Evolutionary conservation across 192 early-diverging fungal species (phyloP).

Genomic region (Coemansia sp.): DNA sequence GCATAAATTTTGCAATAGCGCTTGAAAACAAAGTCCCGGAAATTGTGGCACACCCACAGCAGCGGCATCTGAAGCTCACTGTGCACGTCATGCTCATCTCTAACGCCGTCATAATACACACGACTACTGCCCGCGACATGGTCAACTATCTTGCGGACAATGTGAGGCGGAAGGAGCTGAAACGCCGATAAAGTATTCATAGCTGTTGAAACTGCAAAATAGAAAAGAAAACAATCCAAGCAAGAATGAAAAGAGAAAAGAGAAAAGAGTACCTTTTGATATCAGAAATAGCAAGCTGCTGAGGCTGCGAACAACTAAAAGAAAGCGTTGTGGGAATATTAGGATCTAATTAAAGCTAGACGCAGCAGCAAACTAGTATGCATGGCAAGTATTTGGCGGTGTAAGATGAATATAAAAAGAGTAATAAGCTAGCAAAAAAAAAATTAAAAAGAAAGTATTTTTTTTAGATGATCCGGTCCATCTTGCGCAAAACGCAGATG

Average conservation of each 20-base stretch:
- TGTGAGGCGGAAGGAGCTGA: not conserved
- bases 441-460: not conserved
- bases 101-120: not conserved
- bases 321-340: too few species aligned
- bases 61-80: not conserved
- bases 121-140: conserved; percentile 1
- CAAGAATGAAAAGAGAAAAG: not conserved
- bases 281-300: too few species aligned
- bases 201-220: not conserved
- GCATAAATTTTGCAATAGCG: not conserved
- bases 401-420: not conserved
- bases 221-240: not conserved
- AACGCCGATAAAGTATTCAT: not conserved
- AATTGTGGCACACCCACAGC: not conserved
- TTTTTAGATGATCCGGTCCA: conserved; percentile 78
- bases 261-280: not conserved
- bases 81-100: not conserved
- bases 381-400: not conserved
- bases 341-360: too few species aligned
- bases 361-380: not conserved
- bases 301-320: too few species aligned
- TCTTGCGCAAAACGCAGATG: conserved; percentile 85
- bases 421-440: not conserved
- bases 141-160: not conserved
- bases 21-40: not conserved